Percentiles rank a stretch among this genome's conserved stretches.
phyloP scores from a whole-genome alignment of 2,329 filamentous ascomycete species.

The Kalaharituber pfeilii region DNA sequence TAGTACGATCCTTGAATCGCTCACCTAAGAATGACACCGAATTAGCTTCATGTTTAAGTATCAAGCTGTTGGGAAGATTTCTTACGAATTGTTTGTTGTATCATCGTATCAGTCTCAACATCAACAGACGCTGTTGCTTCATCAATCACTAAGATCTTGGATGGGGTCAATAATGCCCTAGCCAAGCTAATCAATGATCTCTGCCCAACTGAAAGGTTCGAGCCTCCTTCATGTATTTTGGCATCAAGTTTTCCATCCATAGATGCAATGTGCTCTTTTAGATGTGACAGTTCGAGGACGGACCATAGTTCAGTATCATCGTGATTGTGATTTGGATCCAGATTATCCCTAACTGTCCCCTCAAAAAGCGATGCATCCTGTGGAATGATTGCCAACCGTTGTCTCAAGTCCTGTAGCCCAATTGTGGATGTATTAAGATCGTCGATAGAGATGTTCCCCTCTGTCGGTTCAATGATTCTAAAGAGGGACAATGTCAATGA shows the following conservation, averaged over 20 bases:
- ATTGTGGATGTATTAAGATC: slow-evolving; percentile 76
- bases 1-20: slow-evolving; percentile 70
- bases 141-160: slow-evolving; percentile 91
- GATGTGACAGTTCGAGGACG: slow-evolving; percentile 78
- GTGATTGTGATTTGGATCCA: slow-evolving; percentile 77
- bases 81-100: slow-evolving; percentile 37
- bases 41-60: slow-evolving; percentile 28
- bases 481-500: slow-evolving; percentile 85
- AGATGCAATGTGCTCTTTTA: slow-evolving; percentile 71
- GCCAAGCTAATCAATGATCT: slow-evolving; percentile 86
- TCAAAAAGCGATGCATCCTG: slow-evolving; percentile 95
- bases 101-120: slow-evolving; percentile 48
- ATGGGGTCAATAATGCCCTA: slow-evolving; percentile 81
- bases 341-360: slow-evolving; percentile 77
- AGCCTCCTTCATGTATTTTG: slow-evolving; percentile 83
- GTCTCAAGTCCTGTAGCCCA: slow-evolving; percentile 70
- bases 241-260: slow-evolving; percentile 88
- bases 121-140: slow-evolving; percentile 75
- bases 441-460: slow-evolving; percentile 78
- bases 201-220: slow-evolving; percentile 88
- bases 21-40: slow-evolving; percentile 33
- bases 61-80: slow-evolving; percentile 4
- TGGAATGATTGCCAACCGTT: slow-evolving; percentile 86
- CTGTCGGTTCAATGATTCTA: slow-evolving; percentile 77
- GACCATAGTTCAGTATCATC: slow-evolving; percentile 97